These are phyloP conservation scores for Penicillium ucsense DNA, from an alignment of 495 filamentous ascomycete genomes.

Conservation along the genomic window DNA sequence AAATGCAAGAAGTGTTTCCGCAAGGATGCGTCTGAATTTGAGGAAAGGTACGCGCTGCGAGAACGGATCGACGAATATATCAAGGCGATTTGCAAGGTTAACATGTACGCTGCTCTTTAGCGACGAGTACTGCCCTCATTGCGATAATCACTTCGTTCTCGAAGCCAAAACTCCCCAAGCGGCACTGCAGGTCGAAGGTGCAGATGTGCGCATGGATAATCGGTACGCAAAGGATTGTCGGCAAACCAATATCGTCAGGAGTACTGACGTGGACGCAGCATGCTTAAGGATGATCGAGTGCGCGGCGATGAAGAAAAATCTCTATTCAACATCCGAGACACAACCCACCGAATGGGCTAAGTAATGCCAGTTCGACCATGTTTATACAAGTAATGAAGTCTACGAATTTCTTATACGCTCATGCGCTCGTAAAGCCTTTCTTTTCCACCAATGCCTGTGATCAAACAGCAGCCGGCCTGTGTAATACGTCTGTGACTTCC, in stretches of 20 bases:
- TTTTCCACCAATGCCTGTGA: too few relatives aligned
- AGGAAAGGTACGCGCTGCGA: conserved; percentile 52
- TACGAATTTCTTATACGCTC: conserved; percentile 16
- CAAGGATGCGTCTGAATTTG: conserved; percentile 83
- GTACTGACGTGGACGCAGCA: conserved; percentile 35
- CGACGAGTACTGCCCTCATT: conserved; percentile 99
- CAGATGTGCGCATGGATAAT: conserved; percentile 73
- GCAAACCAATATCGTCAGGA: not conserved
- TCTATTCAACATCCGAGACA: conserved; percentile 64
- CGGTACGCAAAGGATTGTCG: conserved; percentile 26
- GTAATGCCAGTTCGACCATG: not conserved
- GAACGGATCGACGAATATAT: too few relatives aligned
- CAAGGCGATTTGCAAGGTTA: too few relatives aligned
- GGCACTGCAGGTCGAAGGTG: conserved; percentile 74
- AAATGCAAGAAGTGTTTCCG: conserved; percentile 98
- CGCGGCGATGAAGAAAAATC: conserved; percentile 48
- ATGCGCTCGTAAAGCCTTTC: too few relatives aligned
- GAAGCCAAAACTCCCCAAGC: conserved; percentile 78
- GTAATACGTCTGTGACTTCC: too few relatives aligned
- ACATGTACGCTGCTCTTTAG: conserved; percentile 23
- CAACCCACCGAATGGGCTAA: conserved; percentile 67
- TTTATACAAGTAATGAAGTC: conserved; percentile 18
- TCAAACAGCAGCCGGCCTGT: too few relatives aligned
- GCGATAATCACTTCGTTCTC: conserved; percentile 95
- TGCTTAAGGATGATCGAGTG: conserved; percentile 89